Conservation (phyloP, 176 grass and related monocot genomes). For the Musa beccarii region DNA sequence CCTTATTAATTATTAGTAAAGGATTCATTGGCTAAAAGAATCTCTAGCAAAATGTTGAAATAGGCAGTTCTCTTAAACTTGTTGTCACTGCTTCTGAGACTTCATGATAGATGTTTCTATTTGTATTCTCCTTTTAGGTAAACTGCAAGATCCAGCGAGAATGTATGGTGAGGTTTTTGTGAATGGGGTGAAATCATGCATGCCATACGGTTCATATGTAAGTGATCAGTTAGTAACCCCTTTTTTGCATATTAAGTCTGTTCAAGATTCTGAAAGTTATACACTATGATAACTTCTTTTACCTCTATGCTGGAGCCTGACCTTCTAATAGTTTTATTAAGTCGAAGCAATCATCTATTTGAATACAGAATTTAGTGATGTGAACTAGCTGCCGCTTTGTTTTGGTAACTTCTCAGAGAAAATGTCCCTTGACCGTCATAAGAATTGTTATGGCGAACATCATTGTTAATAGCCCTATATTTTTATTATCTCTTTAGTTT, state of each 20-base stretch:
- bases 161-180: slow-evolving; percentile 77
- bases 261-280: not conserved
- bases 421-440: no score
- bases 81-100: not conserved
- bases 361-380: not conserved
- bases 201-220: slow-evolving; percentile 94
- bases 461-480: no score
- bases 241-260: not conserved
- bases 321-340: not conserved
- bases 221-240: slow-evolving; percentile 1
- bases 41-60: not conserved
- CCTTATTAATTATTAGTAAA: not conserved
- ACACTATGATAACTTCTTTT: no score
- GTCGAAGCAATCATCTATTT: not conserved
- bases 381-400: not conserved
- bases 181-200: slow-evolving; percentile 55
- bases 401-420: no score
- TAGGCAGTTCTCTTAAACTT: not conserved
- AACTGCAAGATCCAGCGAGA: slow-evolving; percentile 38
- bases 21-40: not conserved
- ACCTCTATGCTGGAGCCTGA: no score
- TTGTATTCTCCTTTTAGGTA: slow-evolving; percentile 33
- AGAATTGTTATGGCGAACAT: no score
- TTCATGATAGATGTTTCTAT: not conserved
- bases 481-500: no score